These are phyloP conservation scores for Nemania serpens DNA, from an alignment of 2,329 filamentous ascomycete species.

Conservation along the genomic window DNA sequence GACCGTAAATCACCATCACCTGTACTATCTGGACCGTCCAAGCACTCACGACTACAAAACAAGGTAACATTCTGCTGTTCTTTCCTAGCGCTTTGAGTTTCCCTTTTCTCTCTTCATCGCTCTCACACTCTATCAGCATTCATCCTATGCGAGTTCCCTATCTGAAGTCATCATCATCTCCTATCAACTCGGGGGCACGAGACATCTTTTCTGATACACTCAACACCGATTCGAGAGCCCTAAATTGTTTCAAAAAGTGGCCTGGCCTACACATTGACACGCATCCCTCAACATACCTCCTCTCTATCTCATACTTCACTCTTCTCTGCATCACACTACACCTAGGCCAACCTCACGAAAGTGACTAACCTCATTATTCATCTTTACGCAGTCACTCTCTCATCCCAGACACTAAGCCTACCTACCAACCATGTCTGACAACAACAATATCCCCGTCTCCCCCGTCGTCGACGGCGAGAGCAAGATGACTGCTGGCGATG, in stretches of 20 bases:
- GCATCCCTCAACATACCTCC: no score
- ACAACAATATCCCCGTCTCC: no score
- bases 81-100: background rate
- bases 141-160: background rate
- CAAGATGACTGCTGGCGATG: constrained; percentile 17
- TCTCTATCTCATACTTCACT: no score
- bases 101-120: background rate
- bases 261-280: background rate
- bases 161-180: background rate
- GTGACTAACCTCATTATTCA: background rate
- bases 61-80: background rate
- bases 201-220: background rate
- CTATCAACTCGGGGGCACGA: no score
- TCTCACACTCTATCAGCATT: background rate
- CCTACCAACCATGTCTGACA: constrained; percentile 15
- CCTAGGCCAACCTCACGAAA: background rate
- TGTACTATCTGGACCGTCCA: background rate
- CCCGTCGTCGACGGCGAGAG: background rate
- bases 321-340: no score
- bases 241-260: background rate
- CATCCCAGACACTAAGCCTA: background rate
- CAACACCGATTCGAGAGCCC: background rate
- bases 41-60: background rate
- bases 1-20: background rate
- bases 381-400: background rate